Percentiles rank a stretch among this genome's conserved stretches.
phyloP scores from a whole-genome alignment of 352 stramenopile species.

The Globisporangium nagaii region DNA sequence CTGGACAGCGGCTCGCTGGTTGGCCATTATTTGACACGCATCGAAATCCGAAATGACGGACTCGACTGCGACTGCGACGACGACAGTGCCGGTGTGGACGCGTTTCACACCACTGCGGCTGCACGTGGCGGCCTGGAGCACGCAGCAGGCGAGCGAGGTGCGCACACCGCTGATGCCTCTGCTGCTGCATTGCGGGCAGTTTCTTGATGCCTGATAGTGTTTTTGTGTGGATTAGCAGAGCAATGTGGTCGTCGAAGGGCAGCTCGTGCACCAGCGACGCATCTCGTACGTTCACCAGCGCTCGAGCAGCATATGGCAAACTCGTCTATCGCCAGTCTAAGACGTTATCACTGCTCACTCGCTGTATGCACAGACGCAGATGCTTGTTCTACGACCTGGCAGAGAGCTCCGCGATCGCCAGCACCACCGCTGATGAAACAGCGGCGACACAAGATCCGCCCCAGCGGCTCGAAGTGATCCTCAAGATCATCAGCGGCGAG shows the following conservation, averaged over 20 bases:
- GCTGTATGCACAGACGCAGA: constrained; percentile 28
- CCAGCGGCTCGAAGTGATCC: constrained; percentile 62
- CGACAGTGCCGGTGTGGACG: too few relatives aligned
- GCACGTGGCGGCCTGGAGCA: too few relatives aligned
- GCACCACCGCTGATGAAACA: background rate
- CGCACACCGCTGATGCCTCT: background rate
- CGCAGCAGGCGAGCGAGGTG: too few relatives aligned
- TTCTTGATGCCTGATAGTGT: background rate
- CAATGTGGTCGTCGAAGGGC: constrained; percentile 54
- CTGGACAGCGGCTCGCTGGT: background rate
- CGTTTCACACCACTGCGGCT: too few relatives aligned
- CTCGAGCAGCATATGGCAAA: background rate
- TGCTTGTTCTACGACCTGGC: constrained; percentile 78
- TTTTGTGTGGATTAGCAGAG: constrained; percentile 5
- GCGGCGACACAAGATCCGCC: constrained; percentile 2
- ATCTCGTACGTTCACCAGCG: constrained; percentile 45
- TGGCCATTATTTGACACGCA: background rate
- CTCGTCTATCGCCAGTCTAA: background rate
- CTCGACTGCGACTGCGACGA: too few relatives aligned
- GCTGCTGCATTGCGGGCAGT: too few relatives aligned
- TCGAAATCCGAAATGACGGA: too few relatives aligned
- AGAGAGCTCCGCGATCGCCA: background rate
- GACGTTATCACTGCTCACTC: too few relatives aligned
- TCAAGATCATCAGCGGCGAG: constrained; percentile 70
- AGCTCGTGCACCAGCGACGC: constrained; percentile 69